phyloP scores from a whole-genome alignment of 352 stramenopile species.

The Pythium sp. region DNA sequence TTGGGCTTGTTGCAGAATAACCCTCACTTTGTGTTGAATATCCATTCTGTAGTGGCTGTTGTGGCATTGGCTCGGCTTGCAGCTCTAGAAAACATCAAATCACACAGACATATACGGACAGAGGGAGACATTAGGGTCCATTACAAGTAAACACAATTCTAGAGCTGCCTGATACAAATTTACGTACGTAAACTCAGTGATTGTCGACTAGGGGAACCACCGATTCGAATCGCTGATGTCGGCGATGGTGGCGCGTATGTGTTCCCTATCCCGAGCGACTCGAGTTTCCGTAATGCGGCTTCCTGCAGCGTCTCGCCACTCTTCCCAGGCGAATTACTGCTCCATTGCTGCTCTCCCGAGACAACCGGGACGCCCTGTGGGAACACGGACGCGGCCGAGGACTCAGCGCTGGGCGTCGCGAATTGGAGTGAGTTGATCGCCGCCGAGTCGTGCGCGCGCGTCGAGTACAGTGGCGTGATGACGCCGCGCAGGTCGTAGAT shows the following conservation, averaged over 20 bases:
- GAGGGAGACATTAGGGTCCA: background rate
- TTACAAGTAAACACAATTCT: background rate
- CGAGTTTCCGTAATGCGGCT: conserved; percentile 38
- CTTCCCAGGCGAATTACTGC: conserved; percentile 27
- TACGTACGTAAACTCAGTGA: conserved; percentile 9
- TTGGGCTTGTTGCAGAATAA: background rate
- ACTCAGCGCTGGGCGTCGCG: conserved; percentile 33
- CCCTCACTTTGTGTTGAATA: background rate
- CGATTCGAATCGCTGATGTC: background rate
- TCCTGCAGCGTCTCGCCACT: conserved; percentile 37
- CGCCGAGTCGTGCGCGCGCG: conserved; percentile 33
- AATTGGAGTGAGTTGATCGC: conserved; percentile 63
- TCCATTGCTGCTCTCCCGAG: conserved; percentile 31
- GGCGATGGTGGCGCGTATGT: background rate
- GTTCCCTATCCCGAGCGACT: conserved; percentile 29
- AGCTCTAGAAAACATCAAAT: background rate
- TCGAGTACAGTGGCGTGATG: conserved; percentile 58
- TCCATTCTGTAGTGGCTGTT: background rate
- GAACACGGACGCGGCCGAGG: conserved; percentile 15
- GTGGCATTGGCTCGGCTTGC: background rate
- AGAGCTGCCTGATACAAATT: background rate
- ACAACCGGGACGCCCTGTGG: conserved; percentile 44
- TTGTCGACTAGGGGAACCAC: background rate
- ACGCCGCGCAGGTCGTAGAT: conserved; percentile 64
- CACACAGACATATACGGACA: background rate